Conservation (phyloP, 1,284 basidiomycete species). For the Malassezia sp. region DNA sequence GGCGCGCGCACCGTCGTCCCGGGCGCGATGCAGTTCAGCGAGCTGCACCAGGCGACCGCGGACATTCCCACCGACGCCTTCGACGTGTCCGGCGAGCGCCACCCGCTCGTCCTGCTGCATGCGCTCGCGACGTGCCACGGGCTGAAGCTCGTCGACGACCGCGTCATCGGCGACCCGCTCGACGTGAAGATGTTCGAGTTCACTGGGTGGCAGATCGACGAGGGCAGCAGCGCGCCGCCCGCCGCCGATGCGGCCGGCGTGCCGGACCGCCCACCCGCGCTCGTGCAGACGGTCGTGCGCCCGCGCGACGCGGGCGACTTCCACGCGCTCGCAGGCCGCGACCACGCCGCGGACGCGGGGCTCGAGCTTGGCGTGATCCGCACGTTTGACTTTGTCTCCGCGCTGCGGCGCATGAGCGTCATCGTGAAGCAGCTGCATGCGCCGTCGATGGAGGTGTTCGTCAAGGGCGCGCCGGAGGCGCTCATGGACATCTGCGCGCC, state of each 20-base stretch:
- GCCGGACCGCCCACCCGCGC: constrained; percentile 63
- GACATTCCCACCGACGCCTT: constrained; percentile 68
- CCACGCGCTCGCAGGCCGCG: constrained; percentile 69
- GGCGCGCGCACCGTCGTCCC: constrained; percentile 42
- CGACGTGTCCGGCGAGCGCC: constrained; percentile 50
- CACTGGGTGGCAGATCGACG: constrained; percentile 89
- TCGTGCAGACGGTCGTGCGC: constrained; percentile 92
- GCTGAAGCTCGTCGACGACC: constrained; percentile 77
- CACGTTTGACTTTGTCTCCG: constrained; percentile 91
- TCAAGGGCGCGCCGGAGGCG: constrained; percentile 95
- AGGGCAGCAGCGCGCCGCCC: constrained; percentile 51
- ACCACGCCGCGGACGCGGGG: constrained; percentile 53
- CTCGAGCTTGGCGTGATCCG: constrained; percentile 84
- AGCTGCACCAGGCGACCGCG: constrained; percentile 73
- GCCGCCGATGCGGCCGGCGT: constrained; percentile 36
- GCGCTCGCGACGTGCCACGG: constrained; percentile 94
- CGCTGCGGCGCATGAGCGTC: constrained; percentile 89
- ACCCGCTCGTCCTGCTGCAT: constrained; percentile 64
- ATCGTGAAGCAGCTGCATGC: constrained; percentile 91
- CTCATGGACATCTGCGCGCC: constrained; percentile 73
- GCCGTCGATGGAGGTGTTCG: constrained; percentile 89
- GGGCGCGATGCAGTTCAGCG: constrained; percentile 63
- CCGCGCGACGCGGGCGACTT: constrained; percentile 84
- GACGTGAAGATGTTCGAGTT: constrained; percentile 84
- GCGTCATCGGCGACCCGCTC: constrained; percentile 84